Conservation (phyloP, 352 stramenopile species). For the Globisporangium alternatum region DNA sequence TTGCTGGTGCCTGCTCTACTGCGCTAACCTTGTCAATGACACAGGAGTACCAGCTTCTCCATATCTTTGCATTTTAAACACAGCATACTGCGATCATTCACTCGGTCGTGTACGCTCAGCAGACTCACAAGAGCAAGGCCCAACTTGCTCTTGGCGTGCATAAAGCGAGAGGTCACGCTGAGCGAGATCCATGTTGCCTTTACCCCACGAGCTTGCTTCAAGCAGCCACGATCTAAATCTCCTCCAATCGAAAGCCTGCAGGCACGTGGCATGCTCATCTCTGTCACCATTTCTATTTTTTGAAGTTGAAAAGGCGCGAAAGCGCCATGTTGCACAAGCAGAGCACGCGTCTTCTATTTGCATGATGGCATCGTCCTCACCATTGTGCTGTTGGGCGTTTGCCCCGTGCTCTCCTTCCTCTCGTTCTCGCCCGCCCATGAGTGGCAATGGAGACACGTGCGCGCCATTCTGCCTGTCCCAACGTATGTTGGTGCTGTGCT, state of each 20-base stretch:
- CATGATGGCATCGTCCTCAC: not conserved
- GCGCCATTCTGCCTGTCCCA: conserved; percentile 4
- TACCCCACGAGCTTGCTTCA: no score
- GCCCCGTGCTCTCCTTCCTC: not conserved
- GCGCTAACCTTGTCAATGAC: not conserved
- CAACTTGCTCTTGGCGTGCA: no score
- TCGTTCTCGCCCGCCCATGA: not conserved
- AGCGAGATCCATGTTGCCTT: no score
- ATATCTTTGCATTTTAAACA: not conserved
- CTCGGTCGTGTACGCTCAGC: no score
- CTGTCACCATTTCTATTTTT: not conserved
- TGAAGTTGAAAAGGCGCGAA: conserved; percentile 7
- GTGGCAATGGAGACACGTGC: not conserved
- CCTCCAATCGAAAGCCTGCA: conserved; percentile 11
- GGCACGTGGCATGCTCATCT: conserved; percentile 4
- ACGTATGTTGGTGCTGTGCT: not conserved
- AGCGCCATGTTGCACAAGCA: not conserved
- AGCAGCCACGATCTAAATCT: not conserved
- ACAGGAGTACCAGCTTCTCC: not conserved
- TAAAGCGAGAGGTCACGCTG: no score
- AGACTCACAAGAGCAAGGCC: no score
- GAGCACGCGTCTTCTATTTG: not conserved
- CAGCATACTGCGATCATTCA: no score
- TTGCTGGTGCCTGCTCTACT: not conserved
- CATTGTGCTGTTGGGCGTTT: not conserved